Conservation (phyloP, 768 basidiomycete genomes). For the Mycena rebaudengoi region DNA sequence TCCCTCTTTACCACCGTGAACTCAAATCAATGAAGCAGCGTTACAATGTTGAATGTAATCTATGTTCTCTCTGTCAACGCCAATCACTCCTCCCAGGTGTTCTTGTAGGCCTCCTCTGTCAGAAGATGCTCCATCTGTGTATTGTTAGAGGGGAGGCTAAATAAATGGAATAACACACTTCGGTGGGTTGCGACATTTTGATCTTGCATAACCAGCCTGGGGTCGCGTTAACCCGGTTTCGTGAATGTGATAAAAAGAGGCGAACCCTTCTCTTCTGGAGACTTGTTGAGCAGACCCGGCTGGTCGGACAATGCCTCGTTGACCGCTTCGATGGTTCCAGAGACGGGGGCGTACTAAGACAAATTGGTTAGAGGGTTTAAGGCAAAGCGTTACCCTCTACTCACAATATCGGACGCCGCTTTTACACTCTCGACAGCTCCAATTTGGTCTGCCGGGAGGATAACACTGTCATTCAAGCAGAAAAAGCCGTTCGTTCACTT, state of each 20-base stretch:
- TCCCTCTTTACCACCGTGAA: slow-evolving; percentile 34
- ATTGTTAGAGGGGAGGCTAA: not conserved
- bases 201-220: slow-evolving; percentile 98
- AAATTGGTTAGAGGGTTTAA: slow-evolving; percentile 14
- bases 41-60: slow-evolving; percentile 22
- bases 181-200: slow-evolving; percentile 75
- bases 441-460: slow-evolving; percentile 66
- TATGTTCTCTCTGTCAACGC: not conserved
- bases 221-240: not conserved
- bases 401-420: slow-evolving; percentile 93
- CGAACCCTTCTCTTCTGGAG: slow-evolving; percentile 83
- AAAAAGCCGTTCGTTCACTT: slow-evolving; percentile 36
- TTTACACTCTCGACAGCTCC: slow-evolving; percentile 97
- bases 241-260: not conserved
- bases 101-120: slow-evolving; percentile 77
- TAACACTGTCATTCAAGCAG: not conserved
- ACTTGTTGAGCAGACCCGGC: slow-evolving; percentile 89
- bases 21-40: not conserved
- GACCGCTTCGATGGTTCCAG: slow-evolving; percentile 82
- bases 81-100: slow-evolving; percentile 43
- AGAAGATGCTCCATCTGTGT: slow-evolving; percentile 75
- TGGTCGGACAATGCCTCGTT: slow-evolving; percentile 73
- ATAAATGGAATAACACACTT: slow-evolving; percentile 57
- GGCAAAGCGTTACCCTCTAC: slow-evolving; percentile 32
- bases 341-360: slow-evolving; percentile 88